Base-by-base conservation (phyloP, 2,329 filamentous ascomycete species). In the Amauroascus verrucosus region DNA sequence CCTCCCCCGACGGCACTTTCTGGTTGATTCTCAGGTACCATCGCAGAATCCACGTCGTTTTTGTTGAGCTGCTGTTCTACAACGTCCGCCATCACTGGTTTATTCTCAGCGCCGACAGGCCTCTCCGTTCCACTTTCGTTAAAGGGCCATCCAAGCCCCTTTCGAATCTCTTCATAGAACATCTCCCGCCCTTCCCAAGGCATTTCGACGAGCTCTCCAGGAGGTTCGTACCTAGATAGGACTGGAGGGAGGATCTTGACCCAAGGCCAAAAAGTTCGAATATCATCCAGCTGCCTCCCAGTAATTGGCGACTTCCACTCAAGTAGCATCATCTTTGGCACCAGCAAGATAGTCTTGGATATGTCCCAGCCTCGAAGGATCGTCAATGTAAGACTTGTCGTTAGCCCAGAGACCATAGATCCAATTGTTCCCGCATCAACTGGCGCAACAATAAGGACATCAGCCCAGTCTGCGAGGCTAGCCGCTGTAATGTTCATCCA, bases 281-380 rank as follows among this genome's bases (percentile, higher is more conserved):
- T 81, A 70, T 94, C 93, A 68, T 81, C 85, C 56, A 95, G 77
- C 65, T 95, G 89, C 62, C 88, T 85, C 71, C 86, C 87, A 14
- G 88, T 95, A 71, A 90, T 83, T 1, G 89, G 88, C 62, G 93
- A 89, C 64, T 90, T 83, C 88, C 88, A 95, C 82, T 91, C 89
- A 56, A 86, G 79, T 1, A 81, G 82, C 32, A 86, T 91, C 89
- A 96, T 94, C 59, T 87, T 88, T 0, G 90, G 89, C 6, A 95
- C 83, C 54, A 96, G 73, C 47, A 95, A 72, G 28, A 95, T 85
- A 61, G 84, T 86, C 71, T 95, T 95, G 6, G 84, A 84, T 0
- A 85, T 82, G 62, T 94, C 84, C 90, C 90, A 96, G 53, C 86
- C 86, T 50, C 90, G 80, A 47, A 96, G 67, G 0, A 95, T 80